Base-by-base conservation (phyloP, 1,284 basidiomycete genomes). In the Ceratobasidium papillatum region DNA sequence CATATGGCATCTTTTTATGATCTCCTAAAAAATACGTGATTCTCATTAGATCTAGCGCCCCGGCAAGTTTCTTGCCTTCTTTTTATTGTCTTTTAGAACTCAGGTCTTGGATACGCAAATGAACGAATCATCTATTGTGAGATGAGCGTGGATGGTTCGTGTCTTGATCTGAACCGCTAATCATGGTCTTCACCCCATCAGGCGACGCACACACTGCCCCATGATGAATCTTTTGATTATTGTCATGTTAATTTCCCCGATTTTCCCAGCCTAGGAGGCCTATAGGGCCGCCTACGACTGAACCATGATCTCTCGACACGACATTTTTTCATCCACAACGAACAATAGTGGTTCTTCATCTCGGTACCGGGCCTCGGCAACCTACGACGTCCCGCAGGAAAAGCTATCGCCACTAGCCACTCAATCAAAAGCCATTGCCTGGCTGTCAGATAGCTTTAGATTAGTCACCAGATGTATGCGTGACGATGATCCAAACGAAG, bases 401-500 rank as follows among this genome's bases (percentile, higher is more conserved):
- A 54, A 3, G 56, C 19, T 2, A 19, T n/a, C 12, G 32, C 32
- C 34, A 38, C 34, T 9, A 58, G 32, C 32, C 56, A 36, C 32
- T 58, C 19, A n/a, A 58, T 38, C 34, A 19, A 34, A 38, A 22
- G 27, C 3, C n/a, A 32, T 32, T n/a, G 34, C 19, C 56, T 4
- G n/a, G 34, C 56, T 34, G 30, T 5, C 17, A 7, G 3, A 8
- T 9, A 27, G 22, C 51, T 7, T 22, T 52, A 3, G 54, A 19
- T 56, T 27, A 34, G 30, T 56, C 30, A 52, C 14, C 38, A 38
- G 22, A 34, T 73, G 49, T 52, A 73, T 63, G 69, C 69, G 45
- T 38, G 45, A 32, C 32, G 11, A 69, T 58, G 69, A 62, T 73
- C 47, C 34, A 2, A 54, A 54, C 30, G 58, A 54, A 73, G 69